A percentile compares a stretch with the other conserved stretches of the same genome.
These are phyloP conservation scores for Brassica incana DNA, from an alignment of 345 rosid species.

Conservation along the genomic window DNA sequence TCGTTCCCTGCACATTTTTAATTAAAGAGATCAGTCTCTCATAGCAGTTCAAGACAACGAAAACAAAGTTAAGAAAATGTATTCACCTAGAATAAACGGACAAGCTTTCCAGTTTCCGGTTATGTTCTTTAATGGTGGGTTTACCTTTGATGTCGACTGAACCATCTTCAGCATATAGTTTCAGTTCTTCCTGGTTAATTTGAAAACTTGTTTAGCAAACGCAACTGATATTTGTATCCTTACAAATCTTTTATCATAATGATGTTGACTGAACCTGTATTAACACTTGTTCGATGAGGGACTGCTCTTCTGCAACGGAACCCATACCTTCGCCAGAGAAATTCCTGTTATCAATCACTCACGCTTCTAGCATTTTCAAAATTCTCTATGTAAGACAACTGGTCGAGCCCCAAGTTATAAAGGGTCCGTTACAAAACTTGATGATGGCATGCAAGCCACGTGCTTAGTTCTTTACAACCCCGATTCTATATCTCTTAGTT, in stretches of 20 bases:
- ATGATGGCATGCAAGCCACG: background rate
- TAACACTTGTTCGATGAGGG: background rate
- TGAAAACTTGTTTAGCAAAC: background rate
- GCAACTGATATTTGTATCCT: background rate
- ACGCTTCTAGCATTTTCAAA: background rate
- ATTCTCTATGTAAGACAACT: background rate
- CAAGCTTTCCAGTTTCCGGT: conserved; percentile 90
- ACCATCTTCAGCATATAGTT: conserved; percentile 78
- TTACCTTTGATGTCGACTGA: conserved; percentile 61
- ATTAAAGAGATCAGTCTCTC: background rate
- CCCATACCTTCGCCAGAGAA: background rate
- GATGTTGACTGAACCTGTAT: background rate
- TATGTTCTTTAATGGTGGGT: conserved; percentile 55
- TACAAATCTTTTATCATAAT: background rate
- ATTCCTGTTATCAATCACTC: background rate
- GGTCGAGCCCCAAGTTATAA: background rate
- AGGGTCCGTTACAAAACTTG: background rate
- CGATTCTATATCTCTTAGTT: background rate
- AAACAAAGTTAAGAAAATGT: background rate
- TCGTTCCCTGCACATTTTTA: background rate
- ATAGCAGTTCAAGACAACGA: background rate
- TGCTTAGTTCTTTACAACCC: background rate
- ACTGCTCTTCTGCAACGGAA: background rate
- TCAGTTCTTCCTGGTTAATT: conserved; percentile 40
- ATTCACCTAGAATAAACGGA: conserved; percentile 70